These are phyloP conservation scores for Suhomyces kunorum DNA, from an alignment of 1,139 yeast genomes.

Conservation along the genomic window DNA sequence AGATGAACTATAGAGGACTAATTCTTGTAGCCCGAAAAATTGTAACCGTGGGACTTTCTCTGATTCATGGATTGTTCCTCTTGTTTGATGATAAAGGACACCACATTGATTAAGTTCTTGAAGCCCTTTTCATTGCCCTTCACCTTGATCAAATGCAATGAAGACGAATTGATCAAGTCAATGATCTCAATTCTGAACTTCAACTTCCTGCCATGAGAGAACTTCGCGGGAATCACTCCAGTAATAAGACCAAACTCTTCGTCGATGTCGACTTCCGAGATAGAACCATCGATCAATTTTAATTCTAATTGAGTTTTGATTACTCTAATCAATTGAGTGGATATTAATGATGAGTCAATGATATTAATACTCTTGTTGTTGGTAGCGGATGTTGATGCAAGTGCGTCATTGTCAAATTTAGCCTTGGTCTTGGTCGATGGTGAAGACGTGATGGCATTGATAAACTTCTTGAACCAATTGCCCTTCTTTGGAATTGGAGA, in stretches of 20 bases:
- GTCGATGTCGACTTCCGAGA: slow-evolving; percentile 43
- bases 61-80: slow-evolving; percentile 33
- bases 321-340: slow-evolving; percentile 35
- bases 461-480: slow-evolving; percentile 44
- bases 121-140: slow-evolving; percentile 75
- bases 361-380: slow-evolving; percentile 29
- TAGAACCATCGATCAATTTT: slow-evolving; percentile 54
- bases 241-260: slow-evolving; percentile 46
- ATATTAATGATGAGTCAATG: slow-evolving; percentile 35
- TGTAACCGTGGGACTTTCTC: slow-evolving; percentile 22
- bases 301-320: slow-evolving; percentile 46
- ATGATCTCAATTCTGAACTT: slow-evolving; percentile 49
- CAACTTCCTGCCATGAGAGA: slow-evolving; percentile 49
- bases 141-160: slow-evolving; percentile 54
- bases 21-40: slow-evolving; percentile 20
- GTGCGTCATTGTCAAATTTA: slow-evolving; percentile 2
- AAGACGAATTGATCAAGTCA: slow-evolving; percentile 44
- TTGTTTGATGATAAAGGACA: slow-evolving; percentile 37
- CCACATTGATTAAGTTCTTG: slow-evolving; percentile 54
- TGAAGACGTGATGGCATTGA: slow-evolving; percentile 22
- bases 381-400: slow-evolving; percentile 5
- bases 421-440: slow-evolving; percentile 10
- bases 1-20: background rate
- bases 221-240: slow-evolving; percentile 52
- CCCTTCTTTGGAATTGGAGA: slow-evolving; percentile 18